Base-by-base conservation (phyloP, 2,329 filamentous ascomycete species). In the Colletotrichum spaethianum region DNA sequence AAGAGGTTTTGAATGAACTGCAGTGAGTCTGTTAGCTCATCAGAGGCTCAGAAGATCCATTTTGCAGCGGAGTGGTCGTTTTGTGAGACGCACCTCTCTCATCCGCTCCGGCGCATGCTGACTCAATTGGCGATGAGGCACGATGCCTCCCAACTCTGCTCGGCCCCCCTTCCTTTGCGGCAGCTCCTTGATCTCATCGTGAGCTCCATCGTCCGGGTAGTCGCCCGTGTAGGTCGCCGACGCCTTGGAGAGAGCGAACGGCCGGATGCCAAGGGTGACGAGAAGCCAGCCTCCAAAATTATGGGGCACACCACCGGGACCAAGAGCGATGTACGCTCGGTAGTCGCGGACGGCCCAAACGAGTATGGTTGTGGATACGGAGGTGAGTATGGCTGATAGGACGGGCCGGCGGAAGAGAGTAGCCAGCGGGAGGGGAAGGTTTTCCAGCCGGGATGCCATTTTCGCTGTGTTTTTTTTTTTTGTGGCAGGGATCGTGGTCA, bases 251-350 rank as follows among this genome's bases (percentile, higher is more conserved):
- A 72, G 63, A 2, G 69, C 64, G 6, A 74, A 72, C 6, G 72
- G 72, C 5, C 72, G 69, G 44, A 74, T 62, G 36, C 33, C 55
- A 23, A 74, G 23, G 5, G 69, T 66, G 26, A 72, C 64, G 33
- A 81, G 26, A 0, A 83, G 76, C 82, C 83, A 87, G 40, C 85
- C 85, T 26, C 78, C 40, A 36, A 81, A 36, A 67, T 85, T 84
- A 75, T 84, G 78, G 0, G 85, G 84, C 0, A 85, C 68, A 20
- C 85, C 85, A 68, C 85, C 84, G 4, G 79, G 80, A 18, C 85
- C 85, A 40, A 87, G 80, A 1, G 82, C 80, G 20, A 84, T 79
- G 76, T 78, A 87, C 59, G 77, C 79, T 4, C 74, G 77, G 77
- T 87, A 87, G 68, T 74, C 72, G 23, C 28, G 65, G 38, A 63